Evolutionary conservation across 148 eudicot genomes (phyloP).

Genomic region (Camellia granthamiana): DNA sequence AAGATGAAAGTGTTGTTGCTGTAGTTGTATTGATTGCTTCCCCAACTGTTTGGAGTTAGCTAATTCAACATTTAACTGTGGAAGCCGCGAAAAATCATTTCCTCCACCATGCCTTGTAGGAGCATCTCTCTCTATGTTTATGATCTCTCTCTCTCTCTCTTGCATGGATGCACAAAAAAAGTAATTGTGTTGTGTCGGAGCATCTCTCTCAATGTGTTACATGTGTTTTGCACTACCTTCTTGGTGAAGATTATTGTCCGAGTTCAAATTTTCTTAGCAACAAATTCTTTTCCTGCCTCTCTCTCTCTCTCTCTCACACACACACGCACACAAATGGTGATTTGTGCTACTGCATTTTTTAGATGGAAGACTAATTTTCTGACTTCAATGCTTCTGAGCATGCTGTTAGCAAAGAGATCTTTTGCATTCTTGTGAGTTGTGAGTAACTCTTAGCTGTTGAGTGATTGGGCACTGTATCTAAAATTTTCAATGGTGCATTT

Average conservation of each 20-base stretch:
- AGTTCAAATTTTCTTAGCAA: not conserved
- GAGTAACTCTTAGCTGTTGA: not conserved
- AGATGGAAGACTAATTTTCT: no score
- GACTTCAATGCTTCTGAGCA: no score
- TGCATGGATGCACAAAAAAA: no score
- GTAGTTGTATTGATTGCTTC: no score
- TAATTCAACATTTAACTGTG: not conserved
- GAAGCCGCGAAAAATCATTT: not conserved
- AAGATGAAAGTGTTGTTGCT: no score
- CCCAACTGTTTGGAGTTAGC: no score
- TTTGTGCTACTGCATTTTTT: not conserved
- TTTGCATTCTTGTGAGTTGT: not conserved
- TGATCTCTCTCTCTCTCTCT: not conserved
- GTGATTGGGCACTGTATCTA: not conserved
- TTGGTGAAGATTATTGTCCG: not conserved
- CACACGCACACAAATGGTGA: not conserved
- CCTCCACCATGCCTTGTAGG: not conserved
- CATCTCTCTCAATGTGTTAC: not conserved
- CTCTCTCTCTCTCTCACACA: not conserved
- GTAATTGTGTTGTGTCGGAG: not conserved
- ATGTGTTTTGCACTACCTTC: not conserved
- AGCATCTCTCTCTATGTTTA: not conserved
- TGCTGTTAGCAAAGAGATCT: not conserved
- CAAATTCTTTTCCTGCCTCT: not conserved
- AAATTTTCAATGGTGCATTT: conserved; percentile 17